Evolutionary conservation across 2,329 filamentous ascomycete genomes (phyloP), one percentile per base, ranked within the genome.

Genomic region (Pseudogymnoascus destructans): DNA sequence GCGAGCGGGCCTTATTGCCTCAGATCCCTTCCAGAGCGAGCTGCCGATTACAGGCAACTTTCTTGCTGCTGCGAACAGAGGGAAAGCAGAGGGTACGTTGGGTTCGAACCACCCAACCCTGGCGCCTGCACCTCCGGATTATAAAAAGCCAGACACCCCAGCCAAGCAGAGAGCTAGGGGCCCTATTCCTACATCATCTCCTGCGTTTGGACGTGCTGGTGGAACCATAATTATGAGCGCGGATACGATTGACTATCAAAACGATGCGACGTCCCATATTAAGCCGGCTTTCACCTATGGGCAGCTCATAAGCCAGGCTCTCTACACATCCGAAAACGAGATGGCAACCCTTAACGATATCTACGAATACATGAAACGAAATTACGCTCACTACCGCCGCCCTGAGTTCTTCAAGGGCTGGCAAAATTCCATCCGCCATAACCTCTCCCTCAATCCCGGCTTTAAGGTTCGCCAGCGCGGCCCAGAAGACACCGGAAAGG

Each of bases 381-480:
- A 88, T 64, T 98, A 97, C 69, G 85, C 93, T 1, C 98, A 95
- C 71, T 98, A 97, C 71, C 82, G 92, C 42, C 81, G 90, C 70
- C 89, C 80, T 30, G 82, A 91, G 65, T 73, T 75, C 57, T 73
- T 76, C 58, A 84, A 82, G 60, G 92, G 93, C 60, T 98, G 95
- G 95, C 93, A 96, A 82, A 98, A 98, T 70, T 96, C 90, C 0
- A 98, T 98, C 64, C 85, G 93, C 10, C 93, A 98, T 70, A 98
- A 98, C 66, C 73, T 98, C 11, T 97, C 93, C 0, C 74, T 98
- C 40, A 97, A 95, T 71, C 95, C 96, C 70, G 84, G 86, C 0
- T 98, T 98, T 67, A 85, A 90, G 65, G 98, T 98, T 71, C 87
- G 95, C 7, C 87, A 93, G 2, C 85, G 93, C 52, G 85, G 88